A percentile compares a stretch with the other conserved stretches of the same genome.
phyloP scores from a whole-genome alignment of 495 filamentous ascomycete genomes.

The Penicillium bovifimosum region DNA sequence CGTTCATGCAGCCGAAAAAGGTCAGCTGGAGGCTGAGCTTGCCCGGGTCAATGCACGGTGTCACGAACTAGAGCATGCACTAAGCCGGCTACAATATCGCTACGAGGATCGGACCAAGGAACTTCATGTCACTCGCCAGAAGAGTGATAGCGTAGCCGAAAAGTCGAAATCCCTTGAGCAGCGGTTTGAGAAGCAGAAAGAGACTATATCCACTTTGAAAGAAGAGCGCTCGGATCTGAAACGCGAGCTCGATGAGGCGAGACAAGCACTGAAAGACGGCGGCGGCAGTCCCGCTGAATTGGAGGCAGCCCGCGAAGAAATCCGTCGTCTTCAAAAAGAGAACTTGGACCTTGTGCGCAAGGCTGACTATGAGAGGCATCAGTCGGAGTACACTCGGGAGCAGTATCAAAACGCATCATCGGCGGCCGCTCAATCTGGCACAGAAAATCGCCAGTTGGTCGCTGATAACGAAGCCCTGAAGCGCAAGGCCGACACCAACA shows the following conservation, averaged over 20 bases:
- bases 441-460: slow-evolving; percentile 47
- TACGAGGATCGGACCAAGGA: slow-evolving; percentile 39
- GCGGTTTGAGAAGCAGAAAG: slow-evolving; percentile 34
- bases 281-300: slow-evolving; percentile 47
- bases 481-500: slow-evolving; percentile 47
- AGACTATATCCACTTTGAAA: slow-evolving; percentile 44
- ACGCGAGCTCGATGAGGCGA: slow-evolving; percentile 44
- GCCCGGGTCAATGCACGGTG: slow-evolving; percentile 16
- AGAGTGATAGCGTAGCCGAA: slow-evolving; percentile 27
- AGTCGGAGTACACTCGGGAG: slow-evolving; percentile 53
- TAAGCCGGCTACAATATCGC: slow-evolving; percentile 37
- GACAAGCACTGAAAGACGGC: slow-evolving; percentile 42
- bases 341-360: slow-evolving; percentile 42
- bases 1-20: slow-evolving; percentile 26
- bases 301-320: slow-evolving; percentile 41
- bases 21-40: slow-evolving; percentile 26
- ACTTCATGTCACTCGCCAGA: slow-evolving; percentile 33
- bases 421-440: slow-evolving; percentile 42
- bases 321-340: slow-evolving; percentile 37
- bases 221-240: slow-evolving; percentile 44
- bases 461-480: slow-evolving; percentile 43
- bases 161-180: slow-evolving; percentile 25
- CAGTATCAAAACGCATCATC: slow-evolving; percentile 62
- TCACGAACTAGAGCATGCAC: slow-evolving; percentile 23
- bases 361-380: slow-evolving; percentile 46